Evolutionary conservation across 352 stramenopile species (phyloP).

Genomic region (Globisporangium echinulatum): DNA sequence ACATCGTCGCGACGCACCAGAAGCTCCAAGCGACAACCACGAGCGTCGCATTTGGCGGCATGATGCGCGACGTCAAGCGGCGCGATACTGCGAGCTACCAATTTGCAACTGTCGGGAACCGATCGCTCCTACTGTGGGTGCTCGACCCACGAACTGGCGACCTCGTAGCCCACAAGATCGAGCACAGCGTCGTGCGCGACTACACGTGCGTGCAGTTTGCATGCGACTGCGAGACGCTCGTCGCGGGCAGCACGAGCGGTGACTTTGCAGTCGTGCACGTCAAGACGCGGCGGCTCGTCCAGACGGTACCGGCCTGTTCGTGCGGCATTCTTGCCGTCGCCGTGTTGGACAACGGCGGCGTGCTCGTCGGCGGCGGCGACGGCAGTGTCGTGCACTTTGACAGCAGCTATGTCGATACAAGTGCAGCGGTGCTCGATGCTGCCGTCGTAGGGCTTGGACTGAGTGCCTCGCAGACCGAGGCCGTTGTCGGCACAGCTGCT

Average conservation of each 20-base stretch:
- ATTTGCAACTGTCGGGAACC: conserved; percentile 78
- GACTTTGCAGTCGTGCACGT: conserved; percentile 83
- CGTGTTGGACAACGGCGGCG: conserved; percentile 25
- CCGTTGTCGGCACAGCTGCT: conserved; percentile 69
- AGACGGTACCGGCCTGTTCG: conserved; percentile 73
- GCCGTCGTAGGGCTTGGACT: conserved; percentile 49
- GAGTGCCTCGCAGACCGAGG: conserved; percentile 48
- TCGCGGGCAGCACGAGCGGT: conserved; percentile 81
- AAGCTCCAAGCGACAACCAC: conserved; percentile 57
- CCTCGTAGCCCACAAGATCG: conserved; percentile 61
- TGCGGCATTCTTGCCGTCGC: conserved; percentile 68
- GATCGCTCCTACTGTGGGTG: conserved; percentile 77
- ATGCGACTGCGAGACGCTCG: conserved; percentile 70
- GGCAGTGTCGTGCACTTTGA: conserved; percentile 82
- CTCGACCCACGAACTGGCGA: conserved; percentile 83
- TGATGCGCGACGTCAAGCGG: conserved; percentile 88
- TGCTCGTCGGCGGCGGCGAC: conserved; percentile 83
- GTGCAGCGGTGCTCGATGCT: conserved; percentile 61
- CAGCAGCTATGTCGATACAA: conserved; percentile 62
- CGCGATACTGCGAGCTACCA: conserved; percentile 84
- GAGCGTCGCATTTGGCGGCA: conserved; percentile 73
- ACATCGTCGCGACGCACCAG: conserved; percentile 81
- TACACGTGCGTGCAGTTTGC: conserved; percentile 84
- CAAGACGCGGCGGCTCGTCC: conserved; percentile 59
- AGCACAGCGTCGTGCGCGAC: conserved; percentile 70